Base-by-base conservation (phyloP, 768 basidiomycete genomes). In the Phaeolepiota aurea region DNA sequence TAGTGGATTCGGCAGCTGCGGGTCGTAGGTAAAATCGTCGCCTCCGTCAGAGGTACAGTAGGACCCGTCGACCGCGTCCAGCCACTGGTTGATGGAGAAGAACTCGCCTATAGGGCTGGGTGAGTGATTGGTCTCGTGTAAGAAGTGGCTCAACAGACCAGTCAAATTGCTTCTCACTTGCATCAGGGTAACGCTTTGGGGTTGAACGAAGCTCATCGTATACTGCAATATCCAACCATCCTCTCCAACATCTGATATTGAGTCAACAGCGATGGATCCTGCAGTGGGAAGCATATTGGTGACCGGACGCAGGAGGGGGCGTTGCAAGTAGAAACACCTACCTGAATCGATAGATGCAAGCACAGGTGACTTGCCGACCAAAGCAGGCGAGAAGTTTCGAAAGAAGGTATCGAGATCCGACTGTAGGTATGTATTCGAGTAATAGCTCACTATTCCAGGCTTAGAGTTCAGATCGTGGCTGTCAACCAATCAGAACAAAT, bases 141-240 rank as follows among this genome's bases (percentile, higher is more conserved):
- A 23, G 16, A 15, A 28, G 14, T 5, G 31, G 51, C 5, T 41
- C 20, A n/a, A 39, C 51, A 14, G 32, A 60, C 67, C 65, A 49
- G 60, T 54, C 0, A 52, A 46, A 5, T 65, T 43, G 47, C 69
- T 67, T 3, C 69, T 68, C 16, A 61, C 60, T 47, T 71, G 69
- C 43, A 65, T 68, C 11, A 71, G 48, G 2, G 58, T 62, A 0
- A 70, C 61, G 3, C 48, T 41, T 40, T 68, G 67, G 7, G 44
- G 38, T 21, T 61, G 60, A 11, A 68, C 65, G 22, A 77, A 59
- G 9, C 58, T 55, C 70, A 78, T 71, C 12, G 64, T 66, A 42
- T 74, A 77, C 48, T 76, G 59, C 2, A 79, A 54, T 50, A 77
- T 76, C 5, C 77, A 58, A 46, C 73, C 62, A 4, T 72, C 69